phyloP scores from a whole-genome alignment of 179 eudicot genomes.

The Spinacia oleracea region DNA sequence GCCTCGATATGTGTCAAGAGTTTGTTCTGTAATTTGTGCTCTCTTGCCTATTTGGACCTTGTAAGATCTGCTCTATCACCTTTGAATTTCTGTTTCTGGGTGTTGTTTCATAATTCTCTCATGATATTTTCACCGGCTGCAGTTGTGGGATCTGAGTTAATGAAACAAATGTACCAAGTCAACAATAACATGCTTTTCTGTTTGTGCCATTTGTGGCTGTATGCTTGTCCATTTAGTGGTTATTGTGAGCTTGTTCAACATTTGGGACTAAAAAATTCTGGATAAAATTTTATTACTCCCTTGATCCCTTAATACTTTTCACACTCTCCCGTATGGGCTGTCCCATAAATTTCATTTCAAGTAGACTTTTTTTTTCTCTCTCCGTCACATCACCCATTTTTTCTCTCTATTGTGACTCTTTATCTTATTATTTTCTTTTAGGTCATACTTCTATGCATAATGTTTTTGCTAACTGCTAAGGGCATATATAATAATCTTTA shows the following conservation, averaged over 20 bases:
- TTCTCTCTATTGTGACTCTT: not conserved
- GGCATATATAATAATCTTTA: too few relatives aligned
- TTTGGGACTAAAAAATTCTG: not conserved
- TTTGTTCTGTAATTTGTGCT: slow-evolving; percentile 81
- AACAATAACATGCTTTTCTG: not conserved
- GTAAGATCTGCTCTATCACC: slow-evolving; percentile 50
- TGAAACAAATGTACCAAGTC: not conserved
- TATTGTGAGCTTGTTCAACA: not conserved
- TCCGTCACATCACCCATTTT: not conserved
- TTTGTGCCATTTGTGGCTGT: slow-evolving; percentile 3
- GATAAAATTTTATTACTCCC: not conserved
- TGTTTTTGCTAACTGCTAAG: too few relatives aligned
- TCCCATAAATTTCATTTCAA: not conserved
- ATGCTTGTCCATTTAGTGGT: not conserved
- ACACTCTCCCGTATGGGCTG: not conserved
- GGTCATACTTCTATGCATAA: too few relatives aligned
- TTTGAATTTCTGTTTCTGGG: slow-evolving; percentile 1
- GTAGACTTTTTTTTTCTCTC: not conserved
- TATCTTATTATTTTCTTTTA: not conserved
- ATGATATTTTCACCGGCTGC: not conserved
- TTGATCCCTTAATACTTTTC: not conserved
- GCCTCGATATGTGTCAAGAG: slow-evolving; percentile 88
- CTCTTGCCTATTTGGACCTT: slow-evolving; percentile 84
- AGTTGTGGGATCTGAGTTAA: slow-evolving; percentile 1
- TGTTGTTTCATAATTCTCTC: not conserved